These are phyloP conservation scores for Septoria linicola DNA, from an alignment of 2,329 filamentous ascomycete genomes.

Conservation along the genomic window DNA sequence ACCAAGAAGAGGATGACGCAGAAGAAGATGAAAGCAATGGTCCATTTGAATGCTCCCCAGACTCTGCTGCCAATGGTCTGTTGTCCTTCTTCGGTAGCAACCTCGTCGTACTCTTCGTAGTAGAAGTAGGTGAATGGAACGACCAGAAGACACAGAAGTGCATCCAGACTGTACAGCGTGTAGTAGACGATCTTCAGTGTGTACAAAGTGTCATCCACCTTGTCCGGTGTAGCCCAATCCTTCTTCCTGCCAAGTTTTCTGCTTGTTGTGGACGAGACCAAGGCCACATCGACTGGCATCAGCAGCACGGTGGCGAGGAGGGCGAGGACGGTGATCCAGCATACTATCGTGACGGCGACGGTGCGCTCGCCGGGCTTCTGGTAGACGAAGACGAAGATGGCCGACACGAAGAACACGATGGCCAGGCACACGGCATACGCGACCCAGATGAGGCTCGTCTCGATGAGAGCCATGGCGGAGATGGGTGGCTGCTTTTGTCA, in stretches of 20 bases:
- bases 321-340: constrained; percentile 80
- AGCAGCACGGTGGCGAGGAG: constrained; percentile 90
- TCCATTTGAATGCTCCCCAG: constrained; percentile 87
- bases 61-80: constrained; percentile 70
- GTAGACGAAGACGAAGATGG: constrained; percentile 87
- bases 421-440: constrained; percentile 81
- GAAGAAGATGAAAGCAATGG: constrained; percentile 76
- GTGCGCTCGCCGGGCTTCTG: constrained; percentile 86
- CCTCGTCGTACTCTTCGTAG: constrained; percentile 96
- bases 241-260: constrained; percentile 78
- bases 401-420: constrained; percentile 72
- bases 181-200: constrained; percentile 91
- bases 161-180: constrained; percentile 85
- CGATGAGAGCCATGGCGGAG: constrained; percentile 64
- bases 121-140: constrained; percentile 98
- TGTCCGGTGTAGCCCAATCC: constrained; percentile 85
- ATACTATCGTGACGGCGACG: constrained; percentile 74
- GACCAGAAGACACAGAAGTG: constrained; percentile 80
- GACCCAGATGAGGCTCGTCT: constrained; percentile 91
- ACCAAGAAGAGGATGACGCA: constrained; percentile 82
- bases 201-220: constrained; percentile 72
- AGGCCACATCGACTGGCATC: constrained; percentile 89
- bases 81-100: constrained; percentile 75
- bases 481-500: not conserved
- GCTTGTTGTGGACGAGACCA: constrained; percentile 84